Conservation (phyloP, 768 basidiomycete species). For the Amanita jacksonii region DNA sequence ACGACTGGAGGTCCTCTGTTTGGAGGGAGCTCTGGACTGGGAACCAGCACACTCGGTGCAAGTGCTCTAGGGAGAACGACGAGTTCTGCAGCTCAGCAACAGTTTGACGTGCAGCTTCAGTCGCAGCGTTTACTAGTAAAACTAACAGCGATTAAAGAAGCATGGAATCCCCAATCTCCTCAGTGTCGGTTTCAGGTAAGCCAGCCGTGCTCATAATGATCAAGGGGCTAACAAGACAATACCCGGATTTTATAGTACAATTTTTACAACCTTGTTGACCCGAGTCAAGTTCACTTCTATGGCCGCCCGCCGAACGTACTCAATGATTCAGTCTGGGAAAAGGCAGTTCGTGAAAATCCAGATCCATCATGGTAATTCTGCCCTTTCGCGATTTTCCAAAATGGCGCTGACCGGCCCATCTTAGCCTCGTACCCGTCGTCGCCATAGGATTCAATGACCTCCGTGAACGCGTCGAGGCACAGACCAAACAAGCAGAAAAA, state of each 20-base stretch:
- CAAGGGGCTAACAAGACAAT: neutral
- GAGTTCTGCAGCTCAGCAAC: constrained; percentile 29
- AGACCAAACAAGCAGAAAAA: constrained; percentile 51
- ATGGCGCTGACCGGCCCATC: neutral
- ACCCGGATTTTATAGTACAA: constrained; percentile 45
- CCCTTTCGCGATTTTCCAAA: neutral
- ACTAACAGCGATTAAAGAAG: constrained; percentile 54
- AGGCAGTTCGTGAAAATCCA: constrained; percentile 73
- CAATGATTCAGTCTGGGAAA: constrained; percentile 69
- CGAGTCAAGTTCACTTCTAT: constrained; percentile 52
- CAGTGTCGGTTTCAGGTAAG: constrained; percentile 80
- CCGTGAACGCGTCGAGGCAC: constrained; percentile 68
- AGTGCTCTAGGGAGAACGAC: constrained; percentile 27
- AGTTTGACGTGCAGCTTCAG: constrained; percentile 54
- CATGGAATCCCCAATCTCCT: constrained; percentile 63
- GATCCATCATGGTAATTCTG: constrained; percentile 57
- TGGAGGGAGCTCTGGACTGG: constrained; percentile 16
- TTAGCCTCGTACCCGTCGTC: constrained; percentile 68
- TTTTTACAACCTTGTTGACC: constrained; percentile 81
- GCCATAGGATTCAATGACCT: constrained; percentile 79
- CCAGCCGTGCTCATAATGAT: constrained; percentile 14
- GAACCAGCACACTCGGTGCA: constrained; percentile 19
- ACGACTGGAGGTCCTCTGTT: constrained; percentile 17
- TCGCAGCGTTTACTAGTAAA: constrained; percentile 42
- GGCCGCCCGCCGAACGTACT: constrained; percentile 63